These are phyloP conservation scores for Zygotorulaspora danielsina DNA, from an alignment of 805 yeast species.

Conservation along the genomic window DNA sequence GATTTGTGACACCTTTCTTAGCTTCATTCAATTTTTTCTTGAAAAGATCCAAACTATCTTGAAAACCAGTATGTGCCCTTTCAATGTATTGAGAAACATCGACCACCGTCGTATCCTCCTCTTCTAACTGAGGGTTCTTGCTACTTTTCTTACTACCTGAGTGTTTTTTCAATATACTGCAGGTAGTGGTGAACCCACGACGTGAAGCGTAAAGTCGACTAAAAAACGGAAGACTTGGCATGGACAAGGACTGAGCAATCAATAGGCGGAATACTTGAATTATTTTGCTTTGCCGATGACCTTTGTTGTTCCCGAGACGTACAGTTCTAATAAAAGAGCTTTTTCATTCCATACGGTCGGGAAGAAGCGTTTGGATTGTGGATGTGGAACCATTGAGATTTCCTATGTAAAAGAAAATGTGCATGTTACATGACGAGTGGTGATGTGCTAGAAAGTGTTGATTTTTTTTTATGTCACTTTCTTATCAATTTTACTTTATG, in stretches of 20 bases:
- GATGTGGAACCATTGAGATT: no score
- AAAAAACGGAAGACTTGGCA: conserved; percentile 4
- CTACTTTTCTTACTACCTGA: conserved; percentile 14
- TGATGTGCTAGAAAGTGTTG: no score
- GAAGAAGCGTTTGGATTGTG: no score
- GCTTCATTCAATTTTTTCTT: conserved; percentile 55
- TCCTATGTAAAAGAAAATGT: no score
- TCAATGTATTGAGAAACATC: conserved; percentile 17
- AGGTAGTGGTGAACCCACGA: conserved; percentile 8
- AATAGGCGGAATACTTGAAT: no score
- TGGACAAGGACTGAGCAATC: background rate
- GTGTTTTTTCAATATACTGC: conserved; percentile 12
- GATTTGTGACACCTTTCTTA: conserved; percentile 66
- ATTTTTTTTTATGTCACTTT: no score
- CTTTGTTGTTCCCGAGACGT: background rate
- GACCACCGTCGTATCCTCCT: conserved; percentile 15
- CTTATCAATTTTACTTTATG: no score
- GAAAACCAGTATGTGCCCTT: conserved; percentile 36
- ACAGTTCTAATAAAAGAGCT: no score
- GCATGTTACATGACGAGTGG: no score
- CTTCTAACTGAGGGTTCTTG: conserved; percentile 12
- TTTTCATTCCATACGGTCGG: no score
- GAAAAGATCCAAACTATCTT: conserved; percentile 48
- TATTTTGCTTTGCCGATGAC: background rate
- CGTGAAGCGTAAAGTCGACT: conserved; percentile 1